Evolutionary conservation across 1,284 basidiomycete genomes (phyloP), one percentile per base, ranked within the genome.

Genomic region (Lignosus rhinocerotis): DNA sequence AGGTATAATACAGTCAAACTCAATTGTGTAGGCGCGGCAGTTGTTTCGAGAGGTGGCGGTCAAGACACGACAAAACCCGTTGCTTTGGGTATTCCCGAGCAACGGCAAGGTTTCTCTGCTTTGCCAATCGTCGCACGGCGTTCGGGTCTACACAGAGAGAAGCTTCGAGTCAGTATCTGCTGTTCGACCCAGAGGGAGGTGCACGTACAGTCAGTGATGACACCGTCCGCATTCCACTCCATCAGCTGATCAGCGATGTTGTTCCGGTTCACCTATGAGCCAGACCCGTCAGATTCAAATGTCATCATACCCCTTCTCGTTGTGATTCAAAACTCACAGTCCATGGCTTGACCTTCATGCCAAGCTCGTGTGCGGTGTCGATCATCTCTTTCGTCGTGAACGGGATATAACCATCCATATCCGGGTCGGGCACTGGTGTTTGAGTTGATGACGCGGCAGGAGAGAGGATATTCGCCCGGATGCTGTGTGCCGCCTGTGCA

Each of bases 301-400:
- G 9, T 9, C 41, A 17, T n/a, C 3, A 3, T n/a, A 4, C 6
- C 11, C 2, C 11, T 42, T 42, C 39, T 30, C 25, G 30, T 11
- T 3, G 9, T 8, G 5, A 7, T 19, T 4, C n/a, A 45, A 12
- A 19, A 76, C 84, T 67, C 62, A 90, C 87, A 16, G 89, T 92
- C 84, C 86, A 93, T 5, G 88, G 86, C 62, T 85, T 84, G 51
- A 93, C 85, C 14, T 70, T 62, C 67, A 92, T 69, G 1, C 84
- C 86, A 17, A 89, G 76, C 39, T 76, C 64, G 67, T 90, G 88
- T 0, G 90, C 85, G 55, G 79, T 77, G 43, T 81, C 76, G 34
- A 93, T 78, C 89, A 92, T 90, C 30, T 78, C 79, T 66, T 78
- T 73, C 3, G 86, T 90, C 3, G 83, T 84, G 67, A 92, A 90